Evolutionary conservation across 179 eudicot genomes (phyloP).

Genomic region (Spinacia oleracea): DNA sequence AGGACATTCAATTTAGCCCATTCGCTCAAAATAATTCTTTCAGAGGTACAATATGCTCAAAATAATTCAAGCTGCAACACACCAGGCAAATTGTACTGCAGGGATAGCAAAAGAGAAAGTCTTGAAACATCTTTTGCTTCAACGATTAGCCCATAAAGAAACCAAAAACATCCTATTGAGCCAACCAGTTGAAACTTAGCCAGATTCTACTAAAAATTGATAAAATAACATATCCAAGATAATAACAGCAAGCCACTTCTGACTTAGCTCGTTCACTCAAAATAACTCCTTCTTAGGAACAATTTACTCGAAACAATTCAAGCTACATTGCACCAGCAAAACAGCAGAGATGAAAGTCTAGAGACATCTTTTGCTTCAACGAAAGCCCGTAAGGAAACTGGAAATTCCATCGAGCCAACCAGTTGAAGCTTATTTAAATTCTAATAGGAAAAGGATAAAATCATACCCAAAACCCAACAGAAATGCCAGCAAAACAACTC

Average conservation of each 20-base stretch:
- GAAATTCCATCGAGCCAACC: slow-evolving; percentile 17
- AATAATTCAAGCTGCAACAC: slow-evolving; percentile 1
- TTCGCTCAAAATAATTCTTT: neutral
- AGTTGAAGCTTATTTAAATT: slow-evolving; percentile 8
- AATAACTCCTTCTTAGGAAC: neutral
- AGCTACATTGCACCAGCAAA: neutral
- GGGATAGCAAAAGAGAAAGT: neutral
- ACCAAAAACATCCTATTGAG: neutral
- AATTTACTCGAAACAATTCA: slow-evolving; percentile 7
- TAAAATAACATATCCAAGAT: neutral
- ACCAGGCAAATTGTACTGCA: neutral
- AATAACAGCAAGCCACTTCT: neutral
- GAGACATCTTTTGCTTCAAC: slow-evolving; percentile 28
- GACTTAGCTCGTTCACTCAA: neutral
- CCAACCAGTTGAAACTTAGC: slow-evolving; percentile 30
- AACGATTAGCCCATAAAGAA: slow-evolving; percentile 29
- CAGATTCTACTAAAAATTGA: neutral
- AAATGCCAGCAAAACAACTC: neutral
- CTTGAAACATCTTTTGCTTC: slow-evolving; percentile 24
- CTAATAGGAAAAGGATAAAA: neutral
- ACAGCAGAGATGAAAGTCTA: neutral
- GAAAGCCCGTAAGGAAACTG: slow-evolving; percentile 25
- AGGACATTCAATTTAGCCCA: neutral
- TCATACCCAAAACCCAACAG: neutral
- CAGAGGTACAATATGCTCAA: neutral